Evolutionary conservation across 1,284 basidiomycete genomes (phyloP), one percentile per base, ranked within the genome.

Genomic region (Leccinum fuscescens): DNA sequence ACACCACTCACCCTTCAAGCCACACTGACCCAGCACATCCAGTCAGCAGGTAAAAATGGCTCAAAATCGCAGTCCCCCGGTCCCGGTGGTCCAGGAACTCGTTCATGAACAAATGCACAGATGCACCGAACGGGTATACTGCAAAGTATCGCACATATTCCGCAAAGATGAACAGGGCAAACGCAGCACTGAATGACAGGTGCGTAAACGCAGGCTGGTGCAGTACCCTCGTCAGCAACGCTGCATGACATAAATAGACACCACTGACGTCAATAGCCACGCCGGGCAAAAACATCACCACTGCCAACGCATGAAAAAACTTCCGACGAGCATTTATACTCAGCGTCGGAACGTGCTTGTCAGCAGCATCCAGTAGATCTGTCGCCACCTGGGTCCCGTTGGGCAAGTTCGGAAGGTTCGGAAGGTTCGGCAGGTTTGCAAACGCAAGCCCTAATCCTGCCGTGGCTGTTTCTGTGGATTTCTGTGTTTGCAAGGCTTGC

Each of bases 131-230:
- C 3, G 97, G 97, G 77, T 96, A 98, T 33, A 99, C 85, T 35
- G 97, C 97, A 76, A 98, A 99, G 77, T 98, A 99, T 55, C 97
- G 91, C 64, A 96, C 84, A 77, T 97, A 98, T 78, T 98, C 95
- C 58, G 91, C 88, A 73, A 98, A 97, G n/a, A 88, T 93, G 78
- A 98, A 98, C 63, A 93, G 75, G 5, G 95, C 89, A 74, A 98
- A 98, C 4, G 94, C 95, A 27, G 89, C 88, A 65, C 92, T 96
- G 77, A 98, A 97, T 4, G 94, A 89, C 35, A 99, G 79, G 74
- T 98, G 96, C 42, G 93, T 90, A 75, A 99, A 98, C 0, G 96
- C 96, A 12, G 96, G 96, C 94, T 97, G 72, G 4, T 22, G 31
- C 3, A 22, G 48, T 57, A 52, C 59, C 44, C 8, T 65, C 56